These are phyloP conservation scores for Xylaria intraflava DNA, from an alignment of 495 filamentous ascomycete species.

Conservation along the genomic window DNA sequence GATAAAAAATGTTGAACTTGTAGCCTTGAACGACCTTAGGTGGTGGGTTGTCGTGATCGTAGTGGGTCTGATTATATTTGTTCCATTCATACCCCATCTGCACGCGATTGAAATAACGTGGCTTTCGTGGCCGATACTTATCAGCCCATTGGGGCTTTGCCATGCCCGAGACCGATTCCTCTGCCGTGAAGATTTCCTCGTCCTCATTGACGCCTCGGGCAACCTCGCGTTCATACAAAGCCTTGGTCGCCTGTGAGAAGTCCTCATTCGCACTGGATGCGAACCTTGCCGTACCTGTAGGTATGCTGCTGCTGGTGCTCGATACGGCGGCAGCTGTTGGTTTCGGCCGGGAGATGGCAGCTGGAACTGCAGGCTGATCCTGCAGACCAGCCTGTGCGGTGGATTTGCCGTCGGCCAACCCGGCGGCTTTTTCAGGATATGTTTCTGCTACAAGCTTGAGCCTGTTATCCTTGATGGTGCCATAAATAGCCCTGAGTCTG, in stretches of 20 bases:
- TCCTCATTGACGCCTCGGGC: conserved; percentile 87
- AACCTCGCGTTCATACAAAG: conserved; percentile 86
- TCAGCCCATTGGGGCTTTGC: conserved; percentile 73
- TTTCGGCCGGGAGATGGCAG: conserved; percentile 14
- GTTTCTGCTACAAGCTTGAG: conserved; percentile 60
- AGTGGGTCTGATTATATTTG: conserved; percentile 99
- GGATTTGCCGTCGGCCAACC: conserved; percentile 30
- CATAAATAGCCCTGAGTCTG: conserved; percentile 72
- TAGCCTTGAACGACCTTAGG: conserved; percentile 98
- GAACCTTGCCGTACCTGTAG: conserved; percentile 62
- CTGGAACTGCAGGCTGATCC: conserved; percentile 18
- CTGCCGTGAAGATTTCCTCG: conserved; percentile 91
- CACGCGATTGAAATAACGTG: conserved; percentile 94
- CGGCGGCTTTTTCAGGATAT: conserved; percentile 63
- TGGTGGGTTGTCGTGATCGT: conserved; percentile 97
- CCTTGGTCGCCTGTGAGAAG: conserved; percentile 85
- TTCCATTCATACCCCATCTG: conserved; percentile 99
- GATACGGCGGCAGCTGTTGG: conserved; percentile 8
- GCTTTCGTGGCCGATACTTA: conserved; percentile 89
- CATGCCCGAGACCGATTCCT: conserved; percentile 67
- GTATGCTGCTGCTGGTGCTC: conserved; percentile 39
- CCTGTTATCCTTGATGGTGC: conserved; percentile 67
- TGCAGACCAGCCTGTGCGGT: conserved; percentile 14
- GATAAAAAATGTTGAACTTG: conserved; percentile 99
- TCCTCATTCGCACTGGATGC: conserved; percentile 71